Conservation (phyloP, 2,329 filamentous ascomycete genomes). For the Hypomyces rosellus region DNA sequence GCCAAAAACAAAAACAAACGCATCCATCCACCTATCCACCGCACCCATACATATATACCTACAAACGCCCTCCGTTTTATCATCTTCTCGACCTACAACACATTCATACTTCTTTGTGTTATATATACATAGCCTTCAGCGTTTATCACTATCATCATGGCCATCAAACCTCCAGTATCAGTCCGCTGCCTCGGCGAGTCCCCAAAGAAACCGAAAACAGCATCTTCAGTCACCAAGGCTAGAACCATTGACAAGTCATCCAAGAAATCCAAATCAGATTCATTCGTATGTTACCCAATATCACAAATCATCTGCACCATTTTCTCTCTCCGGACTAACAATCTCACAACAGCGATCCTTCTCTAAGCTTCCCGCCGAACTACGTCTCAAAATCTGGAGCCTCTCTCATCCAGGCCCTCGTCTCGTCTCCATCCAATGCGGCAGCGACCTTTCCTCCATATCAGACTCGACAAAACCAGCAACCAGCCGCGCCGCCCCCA, state of each 20-base stretch:
- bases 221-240: background rate
- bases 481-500: conserved; percentile 8
- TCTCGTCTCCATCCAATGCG: conserved; percentile 38
- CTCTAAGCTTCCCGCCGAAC: conserved; percentile 37
- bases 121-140: background rate
- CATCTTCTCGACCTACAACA: background rate
- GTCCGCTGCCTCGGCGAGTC: background rate
- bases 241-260: background rate
- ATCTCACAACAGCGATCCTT: conserved; percentile 32
- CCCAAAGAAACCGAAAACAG: background rate
- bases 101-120: background rate
- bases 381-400: conserved; percentile 43
- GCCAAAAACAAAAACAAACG: background rate
- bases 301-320: no score
- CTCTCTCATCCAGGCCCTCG: conserved; percentile 37
- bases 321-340: no score
- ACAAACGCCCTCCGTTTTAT: background rate
- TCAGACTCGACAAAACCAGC: background rate
- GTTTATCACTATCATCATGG: background rate
- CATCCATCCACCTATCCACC: background rate
- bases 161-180: background rate
- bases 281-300: conserved; percentile 3
- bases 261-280: background rate
- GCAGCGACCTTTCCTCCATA: conserved; percentile 23
- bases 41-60: no score